Percentiles rank a stretch among this genome's conserved stretches.
Conservation (phyloP, 2,329 filamentous ascomycete species). For the Alternaria burnsii region DNA sequence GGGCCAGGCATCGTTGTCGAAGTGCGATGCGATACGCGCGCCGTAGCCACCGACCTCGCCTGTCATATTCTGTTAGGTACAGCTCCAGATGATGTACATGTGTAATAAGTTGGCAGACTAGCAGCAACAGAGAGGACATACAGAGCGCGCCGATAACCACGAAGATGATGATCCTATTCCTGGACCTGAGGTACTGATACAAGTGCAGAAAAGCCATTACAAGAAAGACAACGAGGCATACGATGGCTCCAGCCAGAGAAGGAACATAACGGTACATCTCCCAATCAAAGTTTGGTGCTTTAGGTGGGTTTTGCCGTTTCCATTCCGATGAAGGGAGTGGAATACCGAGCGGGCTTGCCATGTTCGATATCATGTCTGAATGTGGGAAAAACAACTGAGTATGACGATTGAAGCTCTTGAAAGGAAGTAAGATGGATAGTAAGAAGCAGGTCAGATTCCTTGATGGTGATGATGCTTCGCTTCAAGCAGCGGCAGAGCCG, state of each 20-base stretch:
- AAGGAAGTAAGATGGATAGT: not conserved
- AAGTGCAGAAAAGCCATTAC: conserved; percentile 33
- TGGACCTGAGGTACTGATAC: conserved; percentile 27
- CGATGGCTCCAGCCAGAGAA: conserved; percentile 34
- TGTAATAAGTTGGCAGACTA: not conserved
- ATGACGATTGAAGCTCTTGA: too few relatives aligned
- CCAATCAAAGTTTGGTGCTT: conserved; percentile 37
- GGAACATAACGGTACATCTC: conserved; percentile 47
- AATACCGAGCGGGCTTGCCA: not conserved
- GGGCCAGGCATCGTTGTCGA: conserved; percentile 46
- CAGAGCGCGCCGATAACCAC: conserved; percentile 39
- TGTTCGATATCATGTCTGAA: not conserved
- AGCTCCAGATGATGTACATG: not conserved
- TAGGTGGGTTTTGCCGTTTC: conserved; percentile 33
- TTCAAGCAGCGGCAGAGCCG: not conserved
- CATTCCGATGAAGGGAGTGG: conserved; percentile 8
- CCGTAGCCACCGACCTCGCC: conserved; percentile 55
- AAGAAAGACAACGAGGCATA: conserved; percentile 35
- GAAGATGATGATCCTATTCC: conserved; percentile 35
- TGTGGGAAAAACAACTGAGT: not conserved
- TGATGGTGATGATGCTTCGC: not conserved
- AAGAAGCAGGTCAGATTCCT: not conserved
- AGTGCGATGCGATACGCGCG: conserved; percentile 50
- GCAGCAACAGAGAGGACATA: conserved; percentile 15
- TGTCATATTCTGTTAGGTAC: conserved; percentile 10